Conservation (phyloP, 2,329 filamentous ascomycete genomes). For the Aspergillus ruber region DNA sequence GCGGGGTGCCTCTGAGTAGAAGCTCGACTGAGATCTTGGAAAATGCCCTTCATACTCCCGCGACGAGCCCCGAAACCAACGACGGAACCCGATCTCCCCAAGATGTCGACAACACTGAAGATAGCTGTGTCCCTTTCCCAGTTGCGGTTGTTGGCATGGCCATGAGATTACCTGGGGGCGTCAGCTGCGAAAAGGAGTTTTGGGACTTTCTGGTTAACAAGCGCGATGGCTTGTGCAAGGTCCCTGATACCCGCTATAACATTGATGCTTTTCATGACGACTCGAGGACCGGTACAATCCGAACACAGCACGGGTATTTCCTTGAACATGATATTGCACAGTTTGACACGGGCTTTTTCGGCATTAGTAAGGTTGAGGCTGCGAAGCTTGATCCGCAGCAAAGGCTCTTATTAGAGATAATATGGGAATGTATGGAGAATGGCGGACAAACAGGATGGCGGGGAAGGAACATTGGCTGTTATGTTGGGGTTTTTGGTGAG, state of each 20-base stretch:
- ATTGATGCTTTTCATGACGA: slow-evolving; percentile 15
- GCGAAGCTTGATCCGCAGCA: slow-evolving; percentile 24
- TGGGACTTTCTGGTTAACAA: slow-evolving; percentile 10
- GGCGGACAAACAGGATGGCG: slow-evolving; percentile 17
- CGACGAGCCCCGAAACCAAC: neutral
- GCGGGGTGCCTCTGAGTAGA: neutral
- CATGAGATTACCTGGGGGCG: slow-evolving; percentile 11
- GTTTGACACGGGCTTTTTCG: slow-evolving; percentile 21
- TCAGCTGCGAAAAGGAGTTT: slow-evolving; percentile 5
- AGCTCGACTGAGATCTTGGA: neutral
- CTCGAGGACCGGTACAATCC: slow-evolving; percentile 1
- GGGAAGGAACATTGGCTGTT: slow-evolving; percentile 22
- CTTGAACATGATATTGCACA: slow-evolving; percentile 16
- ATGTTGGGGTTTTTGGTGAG: slow-evolving; percentile 12
- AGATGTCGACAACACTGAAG: neutral
- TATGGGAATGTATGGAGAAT: slow-evolving; percentile 24
- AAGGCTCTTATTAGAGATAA: slow-evolving; percentile 21
- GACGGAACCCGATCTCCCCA: neutral
- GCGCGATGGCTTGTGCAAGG: slow-evolving; percentile 5
- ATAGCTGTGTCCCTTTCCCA: neutral
- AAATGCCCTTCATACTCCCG: neutral
- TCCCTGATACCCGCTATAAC: slow-evolving; percentile 20
- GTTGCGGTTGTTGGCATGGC: slow-evolving; percentile 13
- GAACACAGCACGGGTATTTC: slow-evolving; percentile 14
- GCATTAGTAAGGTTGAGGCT: slow-evolving; percentile 11